A percentile compares a stretch with the other conserved stretches of the same genome.
Evolutionary conservation across 192 early-diverging fungal genomes (phyloP).

Genomic region (Coemansia sp.): DNA sequence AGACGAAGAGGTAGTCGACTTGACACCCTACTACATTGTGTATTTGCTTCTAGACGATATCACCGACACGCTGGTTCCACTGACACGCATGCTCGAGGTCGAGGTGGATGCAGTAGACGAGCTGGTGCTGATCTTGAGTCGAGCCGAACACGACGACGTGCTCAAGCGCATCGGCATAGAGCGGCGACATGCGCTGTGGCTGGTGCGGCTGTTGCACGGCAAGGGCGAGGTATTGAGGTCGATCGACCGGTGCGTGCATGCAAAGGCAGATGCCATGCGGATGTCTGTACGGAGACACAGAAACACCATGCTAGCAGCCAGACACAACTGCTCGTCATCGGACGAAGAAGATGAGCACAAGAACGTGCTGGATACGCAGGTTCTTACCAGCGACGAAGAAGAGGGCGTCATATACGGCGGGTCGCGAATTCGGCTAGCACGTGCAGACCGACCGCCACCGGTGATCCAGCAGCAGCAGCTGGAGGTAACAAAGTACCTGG

Average conservation of each 20-base stretch:
- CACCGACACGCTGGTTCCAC: constrained; percentile 86
- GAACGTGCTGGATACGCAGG: constrained; percentile 31
- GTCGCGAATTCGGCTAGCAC: constrained; percentile 9
- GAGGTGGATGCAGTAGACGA: constrained; percentile 97
- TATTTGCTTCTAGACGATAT: constrained; percentile 94
- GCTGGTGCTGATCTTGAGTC: constrained; percentile 82
- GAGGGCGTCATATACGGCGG: constrained; percentile 41
- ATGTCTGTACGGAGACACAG: too few species aligned
- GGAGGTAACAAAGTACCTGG: constrained; percentile 36
- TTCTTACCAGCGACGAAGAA: constrained; percentile 51
- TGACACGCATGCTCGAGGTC: constrained; percentile 82
- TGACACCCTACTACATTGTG: constrained; percentile 79
- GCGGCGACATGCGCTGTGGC: constrained; percentile 63
- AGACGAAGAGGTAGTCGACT: constrained; percentile 23
- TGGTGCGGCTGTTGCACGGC: constrained; percentile 64
- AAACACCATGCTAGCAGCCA: too few species aligned
- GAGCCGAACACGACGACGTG: constrained; percentile 80
- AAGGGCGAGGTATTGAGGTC: constrained; percentile 75
- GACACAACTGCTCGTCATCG: not conserved
- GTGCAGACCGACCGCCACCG: not conserved
- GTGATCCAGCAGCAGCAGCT: not conserved
- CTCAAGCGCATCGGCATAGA: constrained; percentile 70
- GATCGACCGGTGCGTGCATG: constrained; percentile 54
- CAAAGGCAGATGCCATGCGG: too few species aligned
- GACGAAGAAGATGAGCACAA: not conserved